phyloP scores from a whole-genome alignment of 768 basidiomycete species.

The Candolleomyces aberdarensis region DNA sequence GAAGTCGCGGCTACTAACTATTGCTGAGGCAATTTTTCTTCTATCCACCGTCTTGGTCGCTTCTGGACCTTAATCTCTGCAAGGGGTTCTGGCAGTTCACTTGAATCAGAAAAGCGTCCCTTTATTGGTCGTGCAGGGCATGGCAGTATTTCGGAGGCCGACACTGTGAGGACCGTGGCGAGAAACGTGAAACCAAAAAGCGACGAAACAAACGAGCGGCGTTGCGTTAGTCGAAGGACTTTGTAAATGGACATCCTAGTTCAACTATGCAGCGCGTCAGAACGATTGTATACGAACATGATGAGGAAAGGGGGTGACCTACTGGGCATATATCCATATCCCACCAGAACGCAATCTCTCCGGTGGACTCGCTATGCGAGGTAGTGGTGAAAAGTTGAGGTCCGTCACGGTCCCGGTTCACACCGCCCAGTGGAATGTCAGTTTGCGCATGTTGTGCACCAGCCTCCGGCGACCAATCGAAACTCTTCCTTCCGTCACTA shows the following conservation, averaged over 20 bases:
- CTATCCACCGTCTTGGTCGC: slow-evolving; percentile 76
- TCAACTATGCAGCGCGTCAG: slow-evolving; percentile 17
- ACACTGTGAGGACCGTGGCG: slow-evolving; percentile 75
- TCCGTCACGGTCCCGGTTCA: slow-evolving; percentile 23
- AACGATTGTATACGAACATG: neutral
- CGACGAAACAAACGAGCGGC: slow-evolving; percentile 71
- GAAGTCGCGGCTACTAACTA: slow-evolving; percentile 9
- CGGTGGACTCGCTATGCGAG: neutral
- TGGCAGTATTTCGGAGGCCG: slow-evolving; percentile 73
- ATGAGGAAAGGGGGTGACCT: neutral
- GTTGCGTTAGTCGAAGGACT: slow-evolving; percentile 60
- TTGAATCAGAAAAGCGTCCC: slow-evolving; percentile 53
- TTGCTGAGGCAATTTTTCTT: slow-evolving; percentile 54
- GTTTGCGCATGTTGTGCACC: slow-evolving; percentile 30
- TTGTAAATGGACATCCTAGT: slow-evolving; percentile 56
- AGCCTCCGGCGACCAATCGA: slow-evolving; percentile 7
- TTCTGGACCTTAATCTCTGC: slow-evolving; percentile 52
- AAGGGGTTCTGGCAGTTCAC: slow-evolving; percentile 17
- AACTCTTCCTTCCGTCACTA: neutral
- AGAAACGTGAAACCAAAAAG: slow-evolving; percentile 81
- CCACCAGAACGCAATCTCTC: slow-evolving; percentile 3
- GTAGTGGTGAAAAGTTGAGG: neutral
- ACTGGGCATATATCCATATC: slow-evolving; percentile 26
- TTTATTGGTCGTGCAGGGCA: slow-evolving; percentile 70
- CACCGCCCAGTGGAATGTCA: slow-evolving; percentile 21